These are phyloP conservation scores for Orbilia ellipsospora DNA, from an alignment of 2,329 filamentous ascomycete genomes.

Conservation along the genomic window DNA sequence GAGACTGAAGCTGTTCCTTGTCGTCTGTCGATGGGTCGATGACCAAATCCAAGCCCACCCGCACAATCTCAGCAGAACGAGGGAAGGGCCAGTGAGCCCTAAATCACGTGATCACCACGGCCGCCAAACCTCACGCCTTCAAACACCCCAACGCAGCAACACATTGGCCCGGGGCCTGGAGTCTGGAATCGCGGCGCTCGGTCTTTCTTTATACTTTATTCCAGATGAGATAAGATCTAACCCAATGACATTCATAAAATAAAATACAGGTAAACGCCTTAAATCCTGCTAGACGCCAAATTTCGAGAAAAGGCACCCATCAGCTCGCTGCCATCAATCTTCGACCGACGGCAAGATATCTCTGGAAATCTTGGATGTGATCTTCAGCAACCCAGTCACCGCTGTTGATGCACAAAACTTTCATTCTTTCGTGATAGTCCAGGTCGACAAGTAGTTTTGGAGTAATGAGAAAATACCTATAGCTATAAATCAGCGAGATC, in stretches of 20 bases:
- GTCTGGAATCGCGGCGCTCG: too few species aligned
- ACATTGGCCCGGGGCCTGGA: too few species aligned
- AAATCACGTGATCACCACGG: slow-evolving; percentile 29
- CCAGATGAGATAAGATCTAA: too few species aligned
- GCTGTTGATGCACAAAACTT: slow-evolving; percentile 89
- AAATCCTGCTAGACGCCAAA: too few species aligned
- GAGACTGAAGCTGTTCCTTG: slow-evolving; percentile 20
- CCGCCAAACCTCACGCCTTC: slow-evolving; percentile 9
- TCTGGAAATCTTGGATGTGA: slow-evolving; percentile 64
- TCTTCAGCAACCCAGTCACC: slow-evolving; percentile 70
- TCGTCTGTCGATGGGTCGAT: slow-evolving; percentile 27
- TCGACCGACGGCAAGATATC: slow-evolving; percentile 53
- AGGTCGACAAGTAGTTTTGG: slow-evolving; percentile 90
- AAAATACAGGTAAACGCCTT: too few species aligned
- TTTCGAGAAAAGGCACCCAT: background rate
- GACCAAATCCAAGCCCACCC: slow-evolving; percentile 6
- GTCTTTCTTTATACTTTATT: too few species aligned
- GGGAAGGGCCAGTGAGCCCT: slow-evolving; percentile 44
- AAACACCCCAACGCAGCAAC: slow-evolving; percentile 40
- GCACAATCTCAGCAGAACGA: slow-evolving; percentile 36
- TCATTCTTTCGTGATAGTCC: slow-evolving; percentile 90
- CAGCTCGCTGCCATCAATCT: slow-evolving; percentile 25
- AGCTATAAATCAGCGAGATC: background rate
- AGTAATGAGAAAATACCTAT: slow-evolving; percentile 91
- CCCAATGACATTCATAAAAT: too few species aligned